Evolutionary conservation across 768 basidiomycete genomes (phyloP).

Genomic region (Calocybe indica): DNA sequence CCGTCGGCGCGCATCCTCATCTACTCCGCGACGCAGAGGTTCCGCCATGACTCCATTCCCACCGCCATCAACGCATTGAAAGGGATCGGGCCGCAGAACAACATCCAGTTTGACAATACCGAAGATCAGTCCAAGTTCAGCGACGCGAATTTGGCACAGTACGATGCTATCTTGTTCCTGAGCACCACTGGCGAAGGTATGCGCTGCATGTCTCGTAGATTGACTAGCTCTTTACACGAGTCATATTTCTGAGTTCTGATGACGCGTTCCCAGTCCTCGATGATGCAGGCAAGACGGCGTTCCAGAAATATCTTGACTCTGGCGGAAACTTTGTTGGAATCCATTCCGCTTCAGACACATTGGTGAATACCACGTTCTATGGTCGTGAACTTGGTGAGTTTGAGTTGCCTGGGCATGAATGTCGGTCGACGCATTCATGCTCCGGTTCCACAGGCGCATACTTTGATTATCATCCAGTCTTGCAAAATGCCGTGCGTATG

Average conservation of each 20-base stretch:
- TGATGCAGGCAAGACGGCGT: conserved; percentile 48
- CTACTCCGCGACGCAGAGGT: conserved; percentile 57
- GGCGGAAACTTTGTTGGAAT: conserved; percentile 71
- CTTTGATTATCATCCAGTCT: conserved; percentile 65
- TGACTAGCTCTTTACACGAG: background rate
- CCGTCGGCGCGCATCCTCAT: conserved; percentile 40
- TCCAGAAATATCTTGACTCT: conserved; percentile 56
- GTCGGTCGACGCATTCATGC: conserved; percentile 1
- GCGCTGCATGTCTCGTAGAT: conserved; percentile 10
- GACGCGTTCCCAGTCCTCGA: conserved; percentile 45
- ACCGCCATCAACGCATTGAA: conserved; percentile 56
- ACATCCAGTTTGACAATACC: conserved; percentile 55
- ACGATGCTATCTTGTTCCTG: conserved; percentile 66
- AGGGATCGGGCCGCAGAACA: conserved; percentile 34
- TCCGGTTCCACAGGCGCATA: conserved; percentile 39
- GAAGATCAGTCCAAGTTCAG: conserved; percentile 58
- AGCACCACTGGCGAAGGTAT: conserved; percentile 64
- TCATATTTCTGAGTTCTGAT: background rate
- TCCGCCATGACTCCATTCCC: conserved; percentile 73
- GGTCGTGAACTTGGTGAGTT: conserved; percentile 47
- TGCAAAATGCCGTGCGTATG: conserved; percentile 56
- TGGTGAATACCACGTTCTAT: conserved; percentile 55
- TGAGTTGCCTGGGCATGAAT: background rate
- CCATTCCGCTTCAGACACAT: conserved; percentile 58
- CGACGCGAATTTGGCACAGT: conserved; percentile 43